Percentiles rank a stretch among this genome's conserved stretches.
Evolutionary conservation across 305 asterid genomes (phyloP).

Genomic region (Fraxinus platypoda): DNA sequence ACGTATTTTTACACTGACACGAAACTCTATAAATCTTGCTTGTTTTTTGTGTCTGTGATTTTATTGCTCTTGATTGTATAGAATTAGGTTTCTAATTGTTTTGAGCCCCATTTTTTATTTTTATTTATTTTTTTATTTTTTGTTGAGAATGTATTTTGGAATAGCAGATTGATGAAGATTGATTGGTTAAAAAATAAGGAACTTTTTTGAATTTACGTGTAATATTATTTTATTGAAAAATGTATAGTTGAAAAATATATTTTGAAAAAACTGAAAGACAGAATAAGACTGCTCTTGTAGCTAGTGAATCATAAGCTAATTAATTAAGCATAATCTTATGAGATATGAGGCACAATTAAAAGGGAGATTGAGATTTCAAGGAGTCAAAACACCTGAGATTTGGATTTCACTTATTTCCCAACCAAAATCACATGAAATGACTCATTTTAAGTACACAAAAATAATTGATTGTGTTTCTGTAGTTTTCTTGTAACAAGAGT

Average conservation of each 20-base stretch:
- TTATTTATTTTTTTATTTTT: no score
- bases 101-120: no score
- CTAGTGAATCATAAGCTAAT: not conserved
- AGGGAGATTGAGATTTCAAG: not conserved
- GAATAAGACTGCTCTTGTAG: not conserved
- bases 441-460: not conserved
- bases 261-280: no score
- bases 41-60: not conserved
- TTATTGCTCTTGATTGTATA: not conserved
- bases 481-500: not conserved
- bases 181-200: no score
- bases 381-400: not conserved
- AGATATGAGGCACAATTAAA: not conserved
- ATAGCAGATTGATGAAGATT: no score
- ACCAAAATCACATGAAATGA: not conserved
- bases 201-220: no score
- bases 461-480: not conserved
- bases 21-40: not conserved
- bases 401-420: not conserved
- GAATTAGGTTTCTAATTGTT: not conserved
- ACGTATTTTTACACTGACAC: no score
- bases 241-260: no score
- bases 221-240: no score
- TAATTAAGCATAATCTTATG: not conserved
- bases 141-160: no score